These are phyloP conservation scores for Chlorokybus atmophyticus DNA, from an alignment of 139 green algal genomes.

Conservation along the genomic window DNA sequence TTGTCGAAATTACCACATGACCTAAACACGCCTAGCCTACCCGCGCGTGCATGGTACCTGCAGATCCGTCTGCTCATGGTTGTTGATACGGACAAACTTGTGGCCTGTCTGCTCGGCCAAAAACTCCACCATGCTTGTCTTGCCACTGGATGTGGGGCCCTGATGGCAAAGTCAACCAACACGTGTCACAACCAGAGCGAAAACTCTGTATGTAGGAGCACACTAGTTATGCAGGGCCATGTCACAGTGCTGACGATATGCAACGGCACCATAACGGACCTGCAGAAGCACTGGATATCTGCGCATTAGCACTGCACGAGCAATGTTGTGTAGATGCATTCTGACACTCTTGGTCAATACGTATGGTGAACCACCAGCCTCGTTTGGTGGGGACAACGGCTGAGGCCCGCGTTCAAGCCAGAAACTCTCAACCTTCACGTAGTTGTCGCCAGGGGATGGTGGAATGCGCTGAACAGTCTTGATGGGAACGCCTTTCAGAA, in stretches of 20 bases:
- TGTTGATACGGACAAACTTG: constrained; percentile 92
- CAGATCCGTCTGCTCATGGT: constrained; percentile 97
- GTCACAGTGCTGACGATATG: constrained; percentile 30
- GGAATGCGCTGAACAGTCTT: constrained; percentile 22
- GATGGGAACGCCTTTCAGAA: constrained; percentile 35
- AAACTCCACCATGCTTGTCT: constrained; percentile 90
- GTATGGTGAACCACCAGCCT: constrained; percentile 39
- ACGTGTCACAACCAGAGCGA: neutral
- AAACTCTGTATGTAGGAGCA: constrained; percentile 13
- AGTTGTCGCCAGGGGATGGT: constrained; percentile 2
- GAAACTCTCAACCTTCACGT: constrained; percentile 85
- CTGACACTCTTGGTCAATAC: constrained; percentile 69
- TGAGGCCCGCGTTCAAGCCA: constrained; percentile 59
- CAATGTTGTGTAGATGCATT: constrained; percentile 72
- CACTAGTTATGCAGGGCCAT: neutral
- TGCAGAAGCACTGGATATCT: constrained; percentile 69
- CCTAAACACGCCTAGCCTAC: constrained; percentile 4
- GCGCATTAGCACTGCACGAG: constrained; percentile 69
- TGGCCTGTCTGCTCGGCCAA: constrained; percentile 76
- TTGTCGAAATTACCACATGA: neutral
- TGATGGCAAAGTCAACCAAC: constrained; percentile 44
- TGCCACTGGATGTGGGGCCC: constrained; percentile 89
- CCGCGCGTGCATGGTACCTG: constrained; percentile 34
- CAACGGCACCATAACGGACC: constrained; percentile 2
- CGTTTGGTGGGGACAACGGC: neutral